Base-by-base conservation (phyloP, 352 stramenopile genomes). In the Phytophthora pseudosyringae region DNA sequence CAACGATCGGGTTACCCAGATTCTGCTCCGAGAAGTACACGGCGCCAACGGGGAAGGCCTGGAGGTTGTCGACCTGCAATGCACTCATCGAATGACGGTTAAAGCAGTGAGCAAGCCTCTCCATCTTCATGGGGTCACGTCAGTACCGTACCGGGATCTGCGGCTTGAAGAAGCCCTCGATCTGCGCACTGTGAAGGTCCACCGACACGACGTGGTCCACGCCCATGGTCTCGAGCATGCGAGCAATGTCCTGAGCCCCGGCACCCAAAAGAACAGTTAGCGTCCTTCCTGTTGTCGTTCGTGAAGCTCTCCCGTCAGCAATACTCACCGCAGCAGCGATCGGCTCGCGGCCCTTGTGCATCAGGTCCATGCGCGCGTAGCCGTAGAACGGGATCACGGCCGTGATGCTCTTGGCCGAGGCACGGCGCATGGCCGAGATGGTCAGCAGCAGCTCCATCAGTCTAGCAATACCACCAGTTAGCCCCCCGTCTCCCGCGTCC, bases 181-280 rank as follows among this genome's bases (percentile, higher is more conserved):
- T 93, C 66, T 96, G 88, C 35, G 86, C 82, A 41, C 86, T 96
- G 75, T 96, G 88, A n/a, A 96, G 74, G 41, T 96, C 86, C 21
- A 96, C 85, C 0, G 88, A 94, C 64, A 96, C 86, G 18, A 96
- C 86, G 64, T 94, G 88, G 56, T 96, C 86, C 55, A 96, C 86
- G 26, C 88, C 88, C 86, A 96, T 94, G n/a, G 91, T 89, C 64
- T 96, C 86, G 6, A 96, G 84, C 88, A 96, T 96, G 28, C 82
- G 81, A 16, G 88, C 88, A 43, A 96, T 84, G 35, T 96, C 86
- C 83, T 92, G 59, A 1, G 21, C 7, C 64, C 21, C 6, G 38
- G 35, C n/a, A 26, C 41, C n/a, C n/a, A n/a, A n/a, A n/a, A n/a
- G n/a, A n/a, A 3, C 16, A 66, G 31, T 66, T 31, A 57, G 36